phyloP scores from a whole-genome alignment of 192 early-diverging fungal genomes.

The Backusella parvicylindrica region DNA sequence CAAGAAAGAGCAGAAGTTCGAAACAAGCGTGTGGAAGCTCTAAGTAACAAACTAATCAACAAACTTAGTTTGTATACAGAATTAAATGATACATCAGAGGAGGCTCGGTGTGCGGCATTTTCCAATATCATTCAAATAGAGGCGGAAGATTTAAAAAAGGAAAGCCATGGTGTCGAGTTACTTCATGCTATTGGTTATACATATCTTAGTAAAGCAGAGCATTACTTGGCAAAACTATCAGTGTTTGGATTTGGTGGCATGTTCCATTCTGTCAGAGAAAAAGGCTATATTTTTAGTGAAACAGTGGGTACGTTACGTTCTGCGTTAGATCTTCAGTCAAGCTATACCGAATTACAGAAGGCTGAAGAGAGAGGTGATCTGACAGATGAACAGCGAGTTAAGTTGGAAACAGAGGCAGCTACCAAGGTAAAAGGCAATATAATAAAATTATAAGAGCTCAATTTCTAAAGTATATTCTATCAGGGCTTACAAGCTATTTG shows the following conservation, averaged over 20 bases:
- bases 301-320: conserved; percentile 90
- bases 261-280: conserved; percentile 77
- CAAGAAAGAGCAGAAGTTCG: conserved; percentile 54
- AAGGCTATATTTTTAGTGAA: conserved; percentile 87
- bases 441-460: too few relatives aligned
- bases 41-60: conserved; percentile 67
- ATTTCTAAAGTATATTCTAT: too few relatives aligned
- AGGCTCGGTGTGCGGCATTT: conserved; percentile 53
- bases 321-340: conserved; percentile 90
- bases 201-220: conserved; percentile 86
- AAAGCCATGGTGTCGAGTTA: conserved; percentile 91
- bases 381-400: conserved; percentile 59
- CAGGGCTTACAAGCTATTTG: conserved; percentile 90
- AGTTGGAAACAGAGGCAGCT: conserved; percentile 64
- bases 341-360: conserved; percentile 84
- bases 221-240: conserved; percentile 68
- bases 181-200: conserved; percentile 92
- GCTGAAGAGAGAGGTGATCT: conserved; percentile 79
- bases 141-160: conserved; percentile 85
- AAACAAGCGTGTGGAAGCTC: conserved; percentile 64
- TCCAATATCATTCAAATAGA: conserved; percentile 68
- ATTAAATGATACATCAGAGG: conserved; percentile 23
- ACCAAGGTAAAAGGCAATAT: conserved; percentile 41
- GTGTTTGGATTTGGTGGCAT: conserved; percentile 70
- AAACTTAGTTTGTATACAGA: conserved; percentile 78